These are phyloP conservation scores for Backusella luteola DNA, from an alignment of 192 early-diverging fungal species.

Conservation along the genomic window DNA sequence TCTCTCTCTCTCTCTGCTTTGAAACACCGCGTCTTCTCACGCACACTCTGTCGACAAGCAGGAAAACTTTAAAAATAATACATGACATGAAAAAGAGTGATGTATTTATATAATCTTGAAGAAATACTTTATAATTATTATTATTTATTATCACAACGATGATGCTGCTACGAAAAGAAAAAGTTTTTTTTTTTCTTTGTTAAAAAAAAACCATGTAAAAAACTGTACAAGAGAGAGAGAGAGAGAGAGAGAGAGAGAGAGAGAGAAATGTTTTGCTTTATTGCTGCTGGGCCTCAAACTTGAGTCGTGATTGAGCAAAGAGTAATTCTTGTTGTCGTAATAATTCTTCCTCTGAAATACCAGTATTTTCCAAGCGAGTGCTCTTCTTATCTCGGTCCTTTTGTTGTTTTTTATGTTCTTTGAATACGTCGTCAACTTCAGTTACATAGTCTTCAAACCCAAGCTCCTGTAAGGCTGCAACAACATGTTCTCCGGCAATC, in stretches of 20 bases:
- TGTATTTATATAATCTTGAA: no score
- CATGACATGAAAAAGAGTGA: neutral
- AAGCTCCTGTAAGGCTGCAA: slow-evolving; percentile 82
- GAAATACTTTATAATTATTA: neutral
- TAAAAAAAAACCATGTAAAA: neutral
- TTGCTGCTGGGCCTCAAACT: slow-evolving; percentile 61
- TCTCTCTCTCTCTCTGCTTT: neutral
- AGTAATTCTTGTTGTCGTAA: slow-evolving; percentile 79
- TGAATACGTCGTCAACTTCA: slow-evolving; percentile 85
- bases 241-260: no score
- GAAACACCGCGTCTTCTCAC: neutral
- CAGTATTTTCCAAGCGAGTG: slow-evolving; percentile 74
- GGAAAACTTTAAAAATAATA: neutral
- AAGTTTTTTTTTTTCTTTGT: neutral
- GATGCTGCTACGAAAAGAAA: neutral
- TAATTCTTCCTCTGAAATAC: slow-evolving; percentile 84
- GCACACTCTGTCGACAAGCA: neutral
- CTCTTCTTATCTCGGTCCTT: slow-evolving; percentile 86
- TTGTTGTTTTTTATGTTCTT: slow-evolving; percentile 86
- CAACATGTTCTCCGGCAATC: slow-evolving; percentile 95
- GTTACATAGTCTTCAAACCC: slow-evolving; percentile 91
- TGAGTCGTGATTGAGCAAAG: slow-evolving; percentile 84
- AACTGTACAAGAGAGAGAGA: slow-evolving; percentile 2
- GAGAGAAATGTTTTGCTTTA: neutral
- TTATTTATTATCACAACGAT: neutral